Conservation (phyloP, 805 yeast genomes). For the Suhomyces faveliae region DNA sequence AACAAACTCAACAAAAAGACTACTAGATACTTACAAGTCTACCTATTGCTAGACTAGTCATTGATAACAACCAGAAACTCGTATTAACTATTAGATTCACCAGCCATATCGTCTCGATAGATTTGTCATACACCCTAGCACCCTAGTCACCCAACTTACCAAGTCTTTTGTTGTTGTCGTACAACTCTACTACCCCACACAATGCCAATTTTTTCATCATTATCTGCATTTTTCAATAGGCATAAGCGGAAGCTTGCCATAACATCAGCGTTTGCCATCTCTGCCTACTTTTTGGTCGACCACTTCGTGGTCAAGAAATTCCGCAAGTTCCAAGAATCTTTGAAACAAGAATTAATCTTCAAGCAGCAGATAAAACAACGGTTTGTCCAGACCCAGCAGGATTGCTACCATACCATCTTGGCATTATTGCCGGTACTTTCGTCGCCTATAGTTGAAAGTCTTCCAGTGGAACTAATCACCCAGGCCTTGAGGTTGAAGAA, state of each 20-base stretch:
- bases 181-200: background rate
- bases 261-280: constrained; percentile 33
- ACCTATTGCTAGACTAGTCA: no score
- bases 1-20: background rate
- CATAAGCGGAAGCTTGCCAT: constrained; percentile 36
- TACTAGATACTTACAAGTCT: background rate
- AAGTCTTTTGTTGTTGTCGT: background rate
- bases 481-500: constrained; percentile 65
- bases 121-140: background rate
- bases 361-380: constrained; percentile 65
- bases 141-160: background rate
- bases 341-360: constrained; percentile 40
- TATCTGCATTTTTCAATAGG: constrained; percentile 40
- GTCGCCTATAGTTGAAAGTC: constrained; percentile 56
- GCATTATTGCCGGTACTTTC: constrained; percentile 78
- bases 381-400: constrained; percentile 89
- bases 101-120: background rate
- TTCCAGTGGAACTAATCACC: constrained; percentile 74
- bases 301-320: constrained; percentile 39
- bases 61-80: no score
- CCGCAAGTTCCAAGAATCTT: constrained; percentile 38
- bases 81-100: background rate
- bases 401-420: constrained; percentile 78
- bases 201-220: constrained; percentile 42
- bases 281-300: constrained; percentile 36